These are phyloP conservation scores for Candida freyschussii DNA, from an alignment of 1,139 yeast genomes.

Conservation along the genomic window DNA sequence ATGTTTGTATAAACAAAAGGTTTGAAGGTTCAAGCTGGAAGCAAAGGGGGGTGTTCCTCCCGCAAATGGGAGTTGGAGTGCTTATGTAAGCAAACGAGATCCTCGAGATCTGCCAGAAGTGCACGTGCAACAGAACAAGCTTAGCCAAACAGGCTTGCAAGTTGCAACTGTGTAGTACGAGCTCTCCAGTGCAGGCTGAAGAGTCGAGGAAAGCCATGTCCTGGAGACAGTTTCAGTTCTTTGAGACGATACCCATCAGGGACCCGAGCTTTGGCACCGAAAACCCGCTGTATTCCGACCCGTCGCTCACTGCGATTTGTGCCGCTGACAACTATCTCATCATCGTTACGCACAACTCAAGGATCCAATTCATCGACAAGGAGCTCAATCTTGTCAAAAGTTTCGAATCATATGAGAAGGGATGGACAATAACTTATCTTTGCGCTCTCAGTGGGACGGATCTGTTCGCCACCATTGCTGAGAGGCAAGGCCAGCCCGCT, in stretches of 20 bases:
- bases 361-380: conserved; percentile 54
- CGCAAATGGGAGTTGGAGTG: too few relatives aligned
- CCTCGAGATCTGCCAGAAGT: too few relatives aligned
- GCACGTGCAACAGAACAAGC: too few relatives aligned
- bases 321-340: conserved; percentile 50
- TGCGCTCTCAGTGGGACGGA: conserved; percentile 42
- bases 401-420: conserved; percentile 62
- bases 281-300: conserved; percentile 71
- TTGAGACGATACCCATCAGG: conserved; percentile 74
- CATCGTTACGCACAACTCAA: conserved; percentile 52
- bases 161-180: too few relatives aligned
- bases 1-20: too few relatives aligned
- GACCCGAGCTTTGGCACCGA: conserved; percentile 73
- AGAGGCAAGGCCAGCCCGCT: conserved; percentile 65
- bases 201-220: conserved; percentile 32
- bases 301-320: conserved; percentile 58
- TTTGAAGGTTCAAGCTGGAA: too few relatives aligned
- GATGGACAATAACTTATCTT: conserved; percentile 58
- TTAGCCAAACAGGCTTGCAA: too few relatives aligned
- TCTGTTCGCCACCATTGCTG: conserved; percentile 67
- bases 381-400: conserved; percentile 42
- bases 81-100: too few relatives aligned
- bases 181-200: too few relatives aligned
- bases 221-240: conserved; percentile 89
- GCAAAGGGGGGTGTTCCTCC: too few relatives aligned